Base-by-base conservation (phyloP, 1,284 basidiomycete species). In the Pisolithus thermaeus region DNA sequence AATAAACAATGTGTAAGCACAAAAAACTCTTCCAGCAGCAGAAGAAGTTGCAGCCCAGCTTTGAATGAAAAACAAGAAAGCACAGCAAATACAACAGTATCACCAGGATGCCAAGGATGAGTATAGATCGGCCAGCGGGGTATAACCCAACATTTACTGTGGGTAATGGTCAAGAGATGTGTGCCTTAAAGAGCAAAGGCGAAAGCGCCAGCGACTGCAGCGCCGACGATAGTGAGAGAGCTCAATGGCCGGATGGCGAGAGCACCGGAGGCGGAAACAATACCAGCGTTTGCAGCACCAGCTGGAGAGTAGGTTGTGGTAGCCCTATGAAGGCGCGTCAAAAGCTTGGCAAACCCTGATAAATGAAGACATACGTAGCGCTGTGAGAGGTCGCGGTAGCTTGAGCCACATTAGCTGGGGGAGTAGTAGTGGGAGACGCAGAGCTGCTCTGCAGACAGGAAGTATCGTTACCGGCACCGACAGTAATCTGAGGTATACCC, bases 271-370 rank as follows among this genome's bases (percentile, higher is more conserved):
- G 28, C 14, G 37, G 72, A 68, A 57, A 64, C 65, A 46, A 70
- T 50, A 28, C 80, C 84, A 14, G 77, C 75, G 52, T 80, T 81
- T 43, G 78, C 81, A 25, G 78, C 80, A 58, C 76, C 77, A 39
- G 77, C 71, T 27, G 74, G 68, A 22, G 61, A 53, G 16, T 60
- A 59, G 14, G 61, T 44, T 16, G 64, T 52, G 42, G 53, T 53
- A 37, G 57, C 46, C 16, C 48, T 51, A 40, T 45, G 37, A 28
- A 51, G 25, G 22, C 56, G 42, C 43, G 55, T 51, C 42, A 32
- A 14, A 3, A 46, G 42, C 37, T 41, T 27, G 40, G 47, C 51
- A 42, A 20, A 52, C 61, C 44, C 22, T 55, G 39, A 37, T 41
- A 3, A 48, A 47, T 40, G 28, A 28, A 37, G 18, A 52, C 64